These are phyloP conservation scores for Syzygium aqueum DNA, from an alignment of 345 rosid species.

Conservation along the genomic window DNA sequence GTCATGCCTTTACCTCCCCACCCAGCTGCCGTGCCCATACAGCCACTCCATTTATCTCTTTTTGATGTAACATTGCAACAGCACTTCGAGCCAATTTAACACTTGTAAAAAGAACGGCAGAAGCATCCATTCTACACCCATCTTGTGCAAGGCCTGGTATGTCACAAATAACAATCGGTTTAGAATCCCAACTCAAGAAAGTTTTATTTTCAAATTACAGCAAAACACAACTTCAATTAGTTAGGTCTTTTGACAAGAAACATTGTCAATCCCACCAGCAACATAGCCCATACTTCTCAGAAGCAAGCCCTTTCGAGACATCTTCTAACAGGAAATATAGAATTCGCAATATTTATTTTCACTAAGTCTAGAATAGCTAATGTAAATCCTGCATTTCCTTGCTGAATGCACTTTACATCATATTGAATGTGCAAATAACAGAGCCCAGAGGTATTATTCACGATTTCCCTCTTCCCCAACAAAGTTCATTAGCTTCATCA, in stretches of 20 bases:
- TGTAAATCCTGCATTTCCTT: neutral
- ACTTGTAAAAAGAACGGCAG: slow-evolving; percentile 77
- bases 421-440: neutral
- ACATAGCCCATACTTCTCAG: neutral
- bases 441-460: neutral
- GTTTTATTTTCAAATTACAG: neutral
- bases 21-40: slow-evolving; percentile 98
- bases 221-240: neutral
- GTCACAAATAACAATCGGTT: neutral
- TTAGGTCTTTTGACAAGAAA: neutral
- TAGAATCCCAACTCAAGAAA: slow-evolving; percentile 4
- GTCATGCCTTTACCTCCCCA: slow-evolving; percentile 57
- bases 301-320: neutral
- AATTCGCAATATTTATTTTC: neutral
- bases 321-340: neutral
- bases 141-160: slow-evolving; percentile 76
- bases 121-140: slow-evolving; percentile 83
- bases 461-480: neutral
- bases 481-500: neutral
- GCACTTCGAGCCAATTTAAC: slow-evolving; percentile 69
- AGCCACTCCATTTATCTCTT: slow-evolving; percentile 46
- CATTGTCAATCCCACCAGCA: neutral
- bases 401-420: neutral
- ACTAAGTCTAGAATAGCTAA: neutral
- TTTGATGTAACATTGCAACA: slow-evolving; percentile 57